Percentiles rank a stretch among this genome's conserved stretches.
phyloP scores from a whole-genome alignment of 768 basidiomycete genomes.

The Lanmaoa pseudosensibilis region DNA sequence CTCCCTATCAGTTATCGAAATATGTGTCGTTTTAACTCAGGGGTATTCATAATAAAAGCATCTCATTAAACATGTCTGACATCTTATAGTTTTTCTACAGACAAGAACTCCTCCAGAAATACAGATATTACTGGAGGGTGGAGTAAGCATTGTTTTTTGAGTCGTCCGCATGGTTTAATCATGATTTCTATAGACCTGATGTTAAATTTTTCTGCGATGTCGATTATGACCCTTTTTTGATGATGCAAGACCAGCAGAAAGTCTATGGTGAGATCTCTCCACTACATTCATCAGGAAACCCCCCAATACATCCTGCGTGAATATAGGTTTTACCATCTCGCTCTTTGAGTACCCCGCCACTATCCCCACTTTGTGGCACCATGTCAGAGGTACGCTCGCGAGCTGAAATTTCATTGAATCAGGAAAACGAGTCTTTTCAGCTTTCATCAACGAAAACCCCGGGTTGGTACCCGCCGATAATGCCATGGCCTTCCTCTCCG shows the following conservation, averaged over 20 bases:
- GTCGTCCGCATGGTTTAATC: constrained; percentile 7
- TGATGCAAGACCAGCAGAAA: constrained; percentile 79
- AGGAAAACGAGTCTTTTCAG: constrained; percentile 36
- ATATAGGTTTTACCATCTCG: constrained; percentile 73
- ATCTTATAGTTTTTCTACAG: constrained; percentile 71
- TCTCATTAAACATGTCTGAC: not conserved
- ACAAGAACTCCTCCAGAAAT: constrained; percentile 72
- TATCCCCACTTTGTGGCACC: constrained; percentile 77
- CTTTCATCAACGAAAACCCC: constrained; percentile 65
- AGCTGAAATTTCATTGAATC: not conserved
- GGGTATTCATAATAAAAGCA: constrained; percentile 42
- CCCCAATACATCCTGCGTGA: constrained; percentile 23
- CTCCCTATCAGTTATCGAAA: constrained; percentile 68
- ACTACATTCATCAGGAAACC: constrained; percentile 3
- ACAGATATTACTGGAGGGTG: constrained; percentile 89
- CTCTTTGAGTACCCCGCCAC: constrained; percentile 78
- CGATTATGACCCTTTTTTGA: constrained; percentile 75
- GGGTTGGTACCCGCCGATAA: constrained; percentile 62
- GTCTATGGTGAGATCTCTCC: constrained; percentile 60
- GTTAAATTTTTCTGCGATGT: constrained; percentile 83
- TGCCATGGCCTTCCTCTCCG: constrained; percentile 71
- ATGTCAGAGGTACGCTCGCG: constrained; percentile 56
- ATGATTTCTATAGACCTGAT: constrained; percentile 50
- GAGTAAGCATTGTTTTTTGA: constrained; percentile 52
- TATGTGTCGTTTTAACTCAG: constrained; percentile 95